Evolutionary conservation across 2,329 filamentous ascomycete genomes (phyloP).

Genomic region (Furcasterigmium furcatum): DNA sequence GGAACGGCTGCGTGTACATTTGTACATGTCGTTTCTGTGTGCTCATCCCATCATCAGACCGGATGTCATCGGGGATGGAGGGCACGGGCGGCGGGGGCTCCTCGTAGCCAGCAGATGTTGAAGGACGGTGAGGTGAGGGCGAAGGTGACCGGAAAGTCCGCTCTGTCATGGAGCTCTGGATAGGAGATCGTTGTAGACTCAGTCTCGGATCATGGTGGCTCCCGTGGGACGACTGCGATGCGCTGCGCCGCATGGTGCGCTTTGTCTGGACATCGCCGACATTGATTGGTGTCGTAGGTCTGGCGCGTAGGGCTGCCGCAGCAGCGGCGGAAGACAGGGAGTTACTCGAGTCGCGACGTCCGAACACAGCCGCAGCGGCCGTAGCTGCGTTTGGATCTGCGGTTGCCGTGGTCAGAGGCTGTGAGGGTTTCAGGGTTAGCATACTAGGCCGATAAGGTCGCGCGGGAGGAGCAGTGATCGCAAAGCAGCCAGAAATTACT

Average conservation of each 20-base stretch:
- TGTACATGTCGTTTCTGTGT: conserved; percentile 31
- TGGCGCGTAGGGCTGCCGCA: conserved; percentile 78
- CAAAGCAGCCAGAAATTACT: too few relatives aligned
- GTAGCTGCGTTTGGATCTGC: conserved; percentile 72
- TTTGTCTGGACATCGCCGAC: conserved; percentile 85
- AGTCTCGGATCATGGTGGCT: conserved; percentile 40
- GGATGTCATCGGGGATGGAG: conserved; percentile 55
- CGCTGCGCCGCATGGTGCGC: conserved; percentile 70
- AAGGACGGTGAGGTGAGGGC: conserved; percentile 41
- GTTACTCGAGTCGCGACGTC: conserved; percentile 61
- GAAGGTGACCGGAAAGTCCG: conserved; percentile 82
- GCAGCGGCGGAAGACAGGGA: conserved; percentile 76
- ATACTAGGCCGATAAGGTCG: conserved; percentile 7
- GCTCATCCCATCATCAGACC: conserved; percentile 18
- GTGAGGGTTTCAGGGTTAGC: conserved; percentile 14
- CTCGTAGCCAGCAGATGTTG: conserved; percentile 25
- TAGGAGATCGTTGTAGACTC: conserved; percentile 61
- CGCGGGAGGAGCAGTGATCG: conserved; percentile 12
- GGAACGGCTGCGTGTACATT: conserved; percentile 45
- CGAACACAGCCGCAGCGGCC: conserved; percentile 77
- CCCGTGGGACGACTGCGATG: conserved; percentile 67
- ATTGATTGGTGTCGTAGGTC: conserved; percentile 73
- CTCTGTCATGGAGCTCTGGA: conserved; percentile 81
- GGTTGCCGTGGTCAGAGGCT: conserved; percentile 63
- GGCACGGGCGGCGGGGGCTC: conserved; percentile 76